Base-by-base conservation (phyloP, 768 basidiomycete genomes). In the Suillus spraguei region DNA sequence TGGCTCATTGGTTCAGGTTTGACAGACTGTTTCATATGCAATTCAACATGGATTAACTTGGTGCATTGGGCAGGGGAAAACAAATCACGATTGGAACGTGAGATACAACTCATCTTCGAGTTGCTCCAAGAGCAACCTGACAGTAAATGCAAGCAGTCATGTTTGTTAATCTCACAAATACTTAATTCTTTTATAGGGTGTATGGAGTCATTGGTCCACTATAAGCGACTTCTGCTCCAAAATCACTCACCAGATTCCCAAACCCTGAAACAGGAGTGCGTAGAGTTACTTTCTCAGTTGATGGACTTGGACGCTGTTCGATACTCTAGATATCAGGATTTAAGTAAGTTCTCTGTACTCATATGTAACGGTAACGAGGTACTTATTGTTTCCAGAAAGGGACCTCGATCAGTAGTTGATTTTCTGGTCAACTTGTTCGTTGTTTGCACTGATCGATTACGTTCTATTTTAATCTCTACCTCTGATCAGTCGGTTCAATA, bases 101-200 rank as follows among this genome's bases (percentile, higher is more conserved):
- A 99, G 74, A 91, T 99, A 32, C 68, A 70, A 4, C 82, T 86
- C 5, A 95, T 98, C 59, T 81, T 90, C 67, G 94, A 97, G 67
- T 82, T 99, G 17, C 78, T 96, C 33, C 87, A 90, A 39, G 89
- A 95, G 66, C 93, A 98, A 71, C 89, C 95, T 2, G 94, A 97
- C 68, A 93, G 94, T 68, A 97, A 94, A 83, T 98, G 95, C 94
- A 72, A 61, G 87, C 17, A 60, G 55, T 28, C 24, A 42, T 22
- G 46, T 60, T 49, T 22, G n/a, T 22, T 50, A 35, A 61, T 54
- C 39, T 61, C 49, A 3, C 14, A 28, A 20, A 41, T 39, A 24
- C 24, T 61, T 54, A 60, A 49, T 33, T 24, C 7, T 20, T 3
- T 38, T 2, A 20, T 65, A 97, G 96, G 96, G 96, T 97, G 95